Conservation (phyloP, 1,284 basidiomycete species). For the Naganishia liquefaciens region DNA sequence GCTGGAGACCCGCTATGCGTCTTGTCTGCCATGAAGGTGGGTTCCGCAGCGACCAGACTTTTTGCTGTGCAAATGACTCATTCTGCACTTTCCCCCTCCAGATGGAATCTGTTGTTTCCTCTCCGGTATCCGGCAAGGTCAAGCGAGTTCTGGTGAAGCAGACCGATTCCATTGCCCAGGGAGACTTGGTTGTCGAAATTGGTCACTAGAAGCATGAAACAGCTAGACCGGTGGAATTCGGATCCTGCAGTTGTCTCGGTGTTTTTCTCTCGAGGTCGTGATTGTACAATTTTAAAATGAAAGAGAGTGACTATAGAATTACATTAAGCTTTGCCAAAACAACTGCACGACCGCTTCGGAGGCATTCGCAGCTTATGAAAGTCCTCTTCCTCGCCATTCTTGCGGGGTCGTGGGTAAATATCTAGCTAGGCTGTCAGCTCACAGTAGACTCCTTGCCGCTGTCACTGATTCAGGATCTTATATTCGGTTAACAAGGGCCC, state of each 20-base stretch:
- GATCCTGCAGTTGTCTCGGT: too few relatives aligned
- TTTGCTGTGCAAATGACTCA: not conserved
- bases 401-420: too few relatives aligned
- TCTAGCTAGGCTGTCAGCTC: too few relatives aligned
- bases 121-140: slow-evolving; percentile 92
- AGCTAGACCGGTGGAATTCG: not conserved
- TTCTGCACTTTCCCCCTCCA: slow-evolving; percentile 43
- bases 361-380: too few relatives aligned
- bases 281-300: too few relatives aligned
- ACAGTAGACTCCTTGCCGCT: rapidly evolving
- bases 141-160: slow-evolving; percentile 86
- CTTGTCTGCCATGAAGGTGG: slow-evolving; percentile 85
- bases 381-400: too few relatives aligned
- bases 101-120: slow-evolving; percentile 96
- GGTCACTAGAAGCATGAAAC: slow-evolving; percentile 38
- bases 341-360: too few relatives aligned
- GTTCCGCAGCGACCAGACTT: slow-evolving; percentile 33
- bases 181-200: slow-evolving; percentile 52
- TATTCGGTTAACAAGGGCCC: too few relatives aligned
- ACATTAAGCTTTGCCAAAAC: too few relatives aligned
- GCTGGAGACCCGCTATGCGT: slow-evolving; percentile 79
- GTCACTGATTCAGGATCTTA: too few relatives aligned
- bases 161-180: slow-evolving; percentile 53
- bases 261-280: too few relatives aligned
- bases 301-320: too few relatives aligned